Evolutionary conservation across 2,329 filamentous ascomycete species (phyloP).

Genomic region (Aspergillus sp.): DNA sequence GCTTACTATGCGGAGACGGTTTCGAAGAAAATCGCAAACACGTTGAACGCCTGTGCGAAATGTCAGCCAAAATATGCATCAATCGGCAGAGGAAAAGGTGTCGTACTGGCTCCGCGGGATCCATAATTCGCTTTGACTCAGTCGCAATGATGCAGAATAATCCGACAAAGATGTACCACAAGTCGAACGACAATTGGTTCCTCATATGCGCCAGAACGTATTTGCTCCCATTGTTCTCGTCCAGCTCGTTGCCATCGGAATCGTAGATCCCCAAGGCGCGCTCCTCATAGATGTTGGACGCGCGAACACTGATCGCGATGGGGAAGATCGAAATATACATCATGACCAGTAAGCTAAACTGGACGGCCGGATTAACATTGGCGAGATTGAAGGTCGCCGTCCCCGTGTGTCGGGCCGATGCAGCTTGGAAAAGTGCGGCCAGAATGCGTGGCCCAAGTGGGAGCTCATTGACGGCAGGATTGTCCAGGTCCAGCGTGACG

Average conservation of each 20-base stretch:
- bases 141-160: conserved; percentile 59
- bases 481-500: conserved; percentile 51
- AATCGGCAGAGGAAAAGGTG: neutral
- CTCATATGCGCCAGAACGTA: conserved; percentile 58
- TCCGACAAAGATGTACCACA: conserved; percentile 64
- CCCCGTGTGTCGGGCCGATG: conserved; percentile 49
- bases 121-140: conserved; percentile 41
- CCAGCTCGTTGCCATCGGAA: conserved; percentile 29
- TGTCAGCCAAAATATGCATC: neutral
- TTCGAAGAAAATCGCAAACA: conserved; percentile 55
- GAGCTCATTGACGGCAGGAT: conserved; percentile 44
- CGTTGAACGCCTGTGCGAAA: conserved; percentile 40
- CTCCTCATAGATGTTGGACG: conserved; percentile 68
- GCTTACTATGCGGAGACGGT: conserved; percentile 41
- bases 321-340: conserved; percentile 98
- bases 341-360: conserved; percentile 71
- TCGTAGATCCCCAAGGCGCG: conserved; percentile 58
- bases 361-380: conserved; percentile 54
- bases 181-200: conserved; percentile 63
- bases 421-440: conserved; percentile 60
- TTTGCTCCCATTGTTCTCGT: conserved; percentile 28
- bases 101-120: conserved; percentile 25
- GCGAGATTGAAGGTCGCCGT: conserved; percentile 53
- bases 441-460: conserved; percentile 50
- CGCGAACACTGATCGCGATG: conserved; percentile 86